Conservation (phyloP, 2,329 filamentous ascomycete species). For the Aspergillus sp. region DNA sequence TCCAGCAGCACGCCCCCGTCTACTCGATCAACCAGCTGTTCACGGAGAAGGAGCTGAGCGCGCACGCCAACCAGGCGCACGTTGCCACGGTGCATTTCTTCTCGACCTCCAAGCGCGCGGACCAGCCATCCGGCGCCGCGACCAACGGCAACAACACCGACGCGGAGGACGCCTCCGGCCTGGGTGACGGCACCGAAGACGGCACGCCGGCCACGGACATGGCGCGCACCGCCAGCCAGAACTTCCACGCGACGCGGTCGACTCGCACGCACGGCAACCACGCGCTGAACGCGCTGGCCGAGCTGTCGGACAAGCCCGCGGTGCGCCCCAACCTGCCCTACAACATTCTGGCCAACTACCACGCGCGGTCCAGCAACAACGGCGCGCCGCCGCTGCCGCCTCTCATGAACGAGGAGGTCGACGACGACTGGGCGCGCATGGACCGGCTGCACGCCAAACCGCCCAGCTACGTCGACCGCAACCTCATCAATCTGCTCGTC, state of each 20-base stretch:
- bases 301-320: conserved; percentile 52
- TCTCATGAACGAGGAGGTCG: conserved; percentile 46
- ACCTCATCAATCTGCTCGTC: conserved; percentile 38
- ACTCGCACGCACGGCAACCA: conserved; percentile 52
- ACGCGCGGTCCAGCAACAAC: conserved; percentile 41
- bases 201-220: conserved; percentile 52
- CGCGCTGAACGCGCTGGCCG: conserved; percentile 54
- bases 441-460: conserved; percentile 38
- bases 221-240: conserved; percentile 59
- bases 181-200: conserved; percentile 40
- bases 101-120: conserved; percentile 51
- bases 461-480: conserved; percentile 40
- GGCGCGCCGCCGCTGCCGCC: conserved; percentile 41
- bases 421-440: conserved; percentile 44
- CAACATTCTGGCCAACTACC: conserved; percentile 46
- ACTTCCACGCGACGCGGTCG: conserved; percentile 54
- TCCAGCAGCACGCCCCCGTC: conserved; percentile 57
- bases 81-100: conserved; percentile 58
- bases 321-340: conserved; percentile 46
- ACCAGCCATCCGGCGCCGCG: conserved; percentile 37
- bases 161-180: conserved; percentile 33
- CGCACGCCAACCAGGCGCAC: conserved; percentile 61
- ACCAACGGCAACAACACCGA: conserved; percentile 43
- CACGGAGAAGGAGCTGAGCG: conserved; percentile 63
- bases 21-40: conserved; percentile 65